These are phyloP conservation scores for Mesembryanthemum crystallinum DNA, from an alignment of 148 eudicot species.

Conservation along the genomic window DNA sequence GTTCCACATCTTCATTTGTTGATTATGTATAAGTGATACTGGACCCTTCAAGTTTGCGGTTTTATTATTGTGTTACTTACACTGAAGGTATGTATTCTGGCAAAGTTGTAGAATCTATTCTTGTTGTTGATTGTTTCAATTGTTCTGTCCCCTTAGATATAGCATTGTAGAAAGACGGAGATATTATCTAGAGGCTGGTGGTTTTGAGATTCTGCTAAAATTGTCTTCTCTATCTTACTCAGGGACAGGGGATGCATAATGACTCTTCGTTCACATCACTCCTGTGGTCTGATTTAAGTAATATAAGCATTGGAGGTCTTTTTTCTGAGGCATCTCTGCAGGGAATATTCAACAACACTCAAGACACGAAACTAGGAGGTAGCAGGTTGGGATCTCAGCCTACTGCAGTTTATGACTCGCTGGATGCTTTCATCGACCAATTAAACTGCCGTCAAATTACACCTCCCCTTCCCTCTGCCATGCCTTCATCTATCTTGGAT, in stretches of 20 bases:
- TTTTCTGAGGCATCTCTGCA: slow-evolving; percentile 69
- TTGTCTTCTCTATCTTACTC: slow-evolving; percentile 11
- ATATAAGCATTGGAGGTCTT: slow-evolving; percentile 75
- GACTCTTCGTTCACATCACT: slow-evolving; percentile 27
- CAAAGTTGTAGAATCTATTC: neutral
- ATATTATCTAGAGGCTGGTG: neutral
- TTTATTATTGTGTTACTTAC: neutral
- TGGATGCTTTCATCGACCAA: slow-evolving; percentile 47
- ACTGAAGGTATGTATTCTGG: neutral
- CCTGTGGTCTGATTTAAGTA: slow-evolving; percentile 57
- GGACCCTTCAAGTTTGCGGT: neutral
- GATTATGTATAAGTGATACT: neutral
- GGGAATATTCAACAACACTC: slow-evolving; percentile 30
- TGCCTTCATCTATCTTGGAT: slow-evolving; percentile 39
- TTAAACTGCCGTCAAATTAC: slow-evolving; percentile 32
- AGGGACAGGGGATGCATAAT: slow-evolving; percentile 42
- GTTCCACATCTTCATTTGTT: neutral
- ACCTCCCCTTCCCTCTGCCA: slow-evolving; percentile 25
- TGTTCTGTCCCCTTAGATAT: neutral
- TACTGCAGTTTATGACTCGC: slow-evolving; percentile 37
- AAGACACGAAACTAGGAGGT: slow-evolving; percentile 25
- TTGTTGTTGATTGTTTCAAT: neutral
- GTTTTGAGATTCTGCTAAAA: neutral
- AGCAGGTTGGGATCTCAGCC: slow-evolving; percentile 36
- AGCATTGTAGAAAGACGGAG: neutral